Conservation (phyloP, 805 yeast species). For the Yamadazyma akitaensis region DNA sequence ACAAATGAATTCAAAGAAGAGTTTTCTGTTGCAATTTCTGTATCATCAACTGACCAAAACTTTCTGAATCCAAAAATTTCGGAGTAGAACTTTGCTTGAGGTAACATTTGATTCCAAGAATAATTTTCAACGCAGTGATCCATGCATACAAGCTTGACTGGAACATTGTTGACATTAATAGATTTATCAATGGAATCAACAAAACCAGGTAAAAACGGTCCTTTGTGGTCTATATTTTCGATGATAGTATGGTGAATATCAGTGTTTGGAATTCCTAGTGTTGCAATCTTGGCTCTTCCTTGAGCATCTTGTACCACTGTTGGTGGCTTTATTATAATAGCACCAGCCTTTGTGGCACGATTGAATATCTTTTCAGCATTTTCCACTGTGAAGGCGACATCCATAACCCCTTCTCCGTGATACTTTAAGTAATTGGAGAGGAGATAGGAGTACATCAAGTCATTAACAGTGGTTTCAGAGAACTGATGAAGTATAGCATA, state of each 20-base stretch:
- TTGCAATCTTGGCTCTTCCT: conserved; percentile 56
- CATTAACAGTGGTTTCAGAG: conserved; percentile 1
- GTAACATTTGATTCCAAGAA: conserved; percentile 63
- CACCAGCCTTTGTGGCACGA: conserved; percentile 54
- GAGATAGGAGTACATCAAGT: conserved; percentile 8
- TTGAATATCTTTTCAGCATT: conserved; percentile 44
- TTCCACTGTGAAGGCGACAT: conserved; percentile 63
- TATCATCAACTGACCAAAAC: conserved; percentile 84
- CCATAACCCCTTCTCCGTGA: conserved; percentile 84
- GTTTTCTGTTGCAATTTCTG: conserved; percentile 63
- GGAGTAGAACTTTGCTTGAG: conserved; percentile 58
- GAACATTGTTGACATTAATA: conserved; percentile 20
- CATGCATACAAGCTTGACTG: conserved; percentile 40
- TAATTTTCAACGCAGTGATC: conserved; percentile 85
- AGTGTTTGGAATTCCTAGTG: conserved; percentile 40
- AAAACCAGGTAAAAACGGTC: conserved; percentile 53
- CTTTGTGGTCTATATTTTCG: conserved; percentile 41
- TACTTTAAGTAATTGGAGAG: conserved; percentile 20
- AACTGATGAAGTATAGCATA: neutral
- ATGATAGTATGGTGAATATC: conserved; percentile 71
- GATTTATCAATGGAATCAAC: neutral
- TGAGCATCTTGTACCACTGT: conserved; percentile 33
- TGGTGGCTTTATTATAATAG: conserved; percentile 31
- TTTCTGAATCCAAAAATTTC: conserved; percentile 67
- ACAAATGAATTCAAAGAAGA: conserved; percentile 73